phyloP scores from a whole-genome alignment of 257 asterid species.

The Fraxinus cuspidata region DNA sequence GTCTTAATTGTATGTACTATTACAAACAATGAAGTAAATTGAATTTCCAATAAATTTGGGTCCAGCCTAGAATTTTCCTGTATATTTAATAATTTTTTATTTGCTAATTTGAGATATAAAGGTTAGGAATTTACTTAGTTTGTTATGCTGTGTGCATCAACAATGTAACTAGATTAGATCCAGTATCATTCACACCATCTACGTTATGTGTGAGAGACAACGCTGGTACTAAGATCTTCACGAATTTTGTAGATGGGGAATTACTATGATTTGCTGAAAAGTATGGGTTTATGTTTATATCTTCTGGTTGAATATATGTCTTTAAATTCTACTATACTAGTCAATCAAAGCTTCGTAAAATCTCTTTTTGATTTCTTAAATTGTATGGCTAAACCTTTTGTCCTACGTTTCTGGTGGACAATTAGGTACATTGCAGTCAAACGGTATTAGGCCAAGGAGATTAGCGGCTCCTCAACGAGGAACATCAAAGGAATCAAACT shows the following conservation, averaged over 20 bases:
- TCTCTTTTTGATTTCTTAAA: neutral
- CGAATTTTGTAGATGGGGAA: neutral
- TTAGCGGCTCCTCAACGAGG: slow-evolving; percentile 53
- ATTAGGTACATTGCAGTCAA: slow-evolving; percentile 61
- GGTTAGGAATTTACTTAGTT: neutral
- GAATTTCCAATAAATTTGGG: neutral
- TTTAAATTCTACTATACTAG: neutral
- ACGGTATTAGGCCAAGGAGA: slow-evolving; percentile 65
- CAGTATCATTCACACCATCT: too few relatives aligned
- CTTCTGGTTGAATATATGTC: neutral
- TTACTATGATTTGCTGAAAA: neutral
- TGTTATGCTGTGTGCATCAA: neutral
- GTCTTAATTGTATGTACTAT: neutral
- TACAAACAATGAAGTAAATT: neutral
- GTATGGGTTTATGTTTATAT: neutral
- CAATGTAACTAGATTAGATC: too few relatives aligned
- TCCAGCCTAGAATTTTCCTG: neutral
- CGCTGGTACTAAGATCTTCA: neutral
- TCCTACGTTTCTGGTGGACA: slow-evolving; percentile 7
- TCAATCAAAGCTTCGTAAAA: neutral
- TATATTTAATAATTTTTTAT: neutral
- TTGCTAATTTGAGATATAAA: neutral
- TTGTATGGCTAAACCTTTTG: slow-evolving; percentile 4
- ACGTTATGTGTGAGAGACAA: too few relatives aligned
- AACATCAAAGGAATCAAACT: slow-evolving; percentile 48